phyloP scores from a whole-genome alignment of 78 protist genomes.

The Emiliania huxleyi region DNA sequence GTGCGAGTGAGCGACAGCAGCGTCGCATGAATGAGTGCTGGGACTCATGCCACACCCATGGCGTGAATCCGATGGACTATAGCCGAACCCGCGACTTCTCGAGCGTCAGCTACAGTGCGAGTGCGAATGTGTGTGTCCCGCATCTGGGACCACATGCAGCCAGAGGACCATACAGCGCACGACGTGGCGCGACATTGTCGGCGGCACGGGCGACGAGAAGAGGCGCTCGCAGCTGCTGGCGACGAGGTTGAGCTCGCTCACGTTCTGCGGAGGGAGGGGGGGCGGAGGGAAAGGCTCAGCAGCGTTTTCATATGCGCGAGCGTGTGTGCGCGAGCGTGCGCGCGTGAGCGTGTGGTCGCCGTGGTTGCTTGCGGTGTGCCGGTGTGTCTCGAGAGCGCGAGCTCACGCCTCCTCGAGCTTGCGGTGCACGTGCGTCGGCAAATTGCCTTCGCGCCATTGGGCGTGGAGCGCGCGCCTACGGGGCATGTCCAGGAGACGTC shows the following conservation, averaged over 20 bases:
- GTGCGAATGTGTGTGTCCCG: too few species aligned
- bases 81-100: too few species aligned
- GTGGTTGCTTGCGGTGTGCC: background rate
- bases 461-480: background rate
- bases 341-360: background rate
- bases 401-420: background rate
- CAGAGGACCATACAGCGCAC: background rate
- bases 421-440: background rate
- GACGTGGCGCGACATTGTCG: constrained; percentile 8
- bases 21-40: too few species aligned
- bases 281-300: background rate
- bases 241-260: background rate
- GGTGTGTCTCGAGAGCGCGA: background rate
- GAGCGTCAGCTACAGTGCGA: too few species aligned
- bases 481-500: too few species aligned
- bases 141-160: too few species aligned
- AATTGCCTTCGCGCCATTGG: background rate
- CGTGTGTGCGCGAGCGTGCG: too few species aligned
- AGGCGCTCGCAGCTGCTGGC: background rate
- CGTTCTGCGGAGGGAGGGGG: background rate
- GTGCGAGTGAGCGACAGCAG: too few species aligned
- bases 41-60: too few species aligned
- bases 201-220: constrained; percentile 4
- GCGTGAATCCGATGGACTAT: too few species aligned
- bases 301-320: too few species aligned